A percentile compares a stretch with the other conserved stretches of the same genome.
phyloP scores from a whole-genome alignment of 1,284 basidiomycete genomes.

The Microbotryum saponariae region DNA sequence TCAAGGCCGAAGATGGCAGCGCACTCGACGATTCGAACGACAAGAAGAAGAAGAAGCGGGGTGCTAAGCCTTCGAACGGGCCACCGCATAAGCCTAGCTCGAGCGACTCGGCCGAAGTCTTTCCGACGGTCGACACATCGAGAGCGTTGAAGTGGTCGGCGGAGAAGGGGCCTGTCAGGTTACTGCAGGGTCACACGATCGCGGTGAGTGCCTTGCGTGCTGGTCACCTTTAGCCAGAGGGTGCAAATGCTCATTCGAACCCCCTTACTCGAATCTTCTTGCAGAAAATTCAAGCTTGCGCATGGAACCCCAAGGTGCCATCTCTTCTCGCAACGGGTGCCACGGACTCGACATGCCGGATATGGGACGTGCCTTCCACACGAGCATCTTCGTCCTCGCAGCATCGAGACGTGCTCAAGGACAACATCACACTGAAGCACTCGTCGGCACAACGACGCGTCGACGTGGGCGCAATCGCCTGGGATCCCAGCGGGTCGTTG shows the following conservation, averaged over 20 bases:
- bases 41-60: neutral
- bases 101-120: too few relatives aligned
- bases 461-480: constrained; percentile 64
- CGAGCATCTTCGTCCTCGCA: constrained; percentile 35
- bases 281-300: constrained; percentile 69
- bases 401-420: constrained; percentile 44
- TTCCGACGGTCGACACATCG: neutral
- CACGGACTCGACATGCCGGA: constrained; percentile 63
- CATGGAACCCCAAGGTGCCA: constrained; percentile 63
- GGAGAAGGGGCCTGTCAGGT: constrained; percentile 12
- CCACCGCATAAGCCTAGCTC: neutral
- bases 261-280: neutral
- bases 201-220: constrained; percentile 11
- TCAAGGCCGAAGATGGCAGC: neutral
- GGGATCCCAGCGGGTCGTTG: constrained; percentile 53
- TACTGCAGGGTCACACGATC: constrained; percentile 29
- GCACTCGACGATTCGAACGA: neutral
- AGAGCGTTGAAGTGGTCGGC: too few relatives aligned
- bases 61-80: neutral
- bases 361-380: constrained; percentile 59
- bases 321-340: constrained; percentile 65
- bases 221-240: neutral
- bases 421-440: constrained; percentile 48
- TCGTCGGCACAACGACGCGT: constrained; percentile 52
- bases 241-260: constrained; percentile 45